Evolutionary conservation across 305 asterid genomes (phyloP).

Genomic region (Fraxinus platypoda): DNA sequence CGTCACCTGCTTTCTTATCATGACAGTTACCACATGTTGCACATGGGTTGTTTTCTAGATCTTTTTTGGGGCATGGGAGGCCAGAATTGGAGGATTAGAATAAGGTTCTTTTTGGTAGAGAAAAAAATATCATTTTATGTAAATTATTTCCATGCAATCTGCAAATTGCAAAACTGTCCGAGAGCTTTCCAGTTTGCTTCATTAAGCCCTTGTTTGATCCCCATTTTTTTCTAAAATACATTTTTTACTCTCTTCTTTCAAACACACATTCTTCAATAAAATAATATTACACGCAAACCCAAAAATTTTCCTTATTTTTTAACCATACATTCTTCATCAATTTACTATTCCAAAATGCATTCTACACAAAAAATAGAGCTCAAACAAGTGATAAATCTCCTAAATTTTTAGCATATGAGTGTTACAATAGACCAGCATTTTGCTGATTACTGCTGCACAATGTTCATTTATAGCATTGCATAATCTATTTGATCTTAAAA

Average conservation of each 20-base stretch:
- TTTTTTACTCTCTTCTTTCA: too few relatives aligned
- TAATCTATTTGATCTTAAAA: background rate
- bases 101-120: background rate
- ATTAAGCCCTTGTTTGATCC: background rate
- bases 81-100: background rate
- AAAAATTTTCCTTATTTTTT: too few relatives aligned
- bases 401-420: background rate
- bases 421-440: background rate
- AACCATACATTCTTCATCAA: background rate
- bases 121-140: background rate
- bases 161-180: background rate
- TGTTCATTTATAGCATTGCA: background rate
- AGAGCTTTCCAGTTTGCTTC: background rate
- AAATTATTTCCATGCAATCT: background rate
- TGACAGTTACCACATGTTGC: background rate
- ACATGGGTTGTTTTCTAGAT: background rate
- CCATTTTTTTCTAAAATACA: background rate
- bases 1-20: background rate
- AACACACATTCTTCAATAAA: background rate
- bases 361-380: background rate
- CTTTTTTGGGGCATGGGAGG: background rate
- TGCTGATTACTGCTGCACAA: background rate
- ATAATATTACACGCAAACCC: background rate
- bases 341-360: background rate
- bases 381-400: background rate